Conservation (phyloP, 345 rosid species). For the Cardamine chenopodiifolia region DNA sequence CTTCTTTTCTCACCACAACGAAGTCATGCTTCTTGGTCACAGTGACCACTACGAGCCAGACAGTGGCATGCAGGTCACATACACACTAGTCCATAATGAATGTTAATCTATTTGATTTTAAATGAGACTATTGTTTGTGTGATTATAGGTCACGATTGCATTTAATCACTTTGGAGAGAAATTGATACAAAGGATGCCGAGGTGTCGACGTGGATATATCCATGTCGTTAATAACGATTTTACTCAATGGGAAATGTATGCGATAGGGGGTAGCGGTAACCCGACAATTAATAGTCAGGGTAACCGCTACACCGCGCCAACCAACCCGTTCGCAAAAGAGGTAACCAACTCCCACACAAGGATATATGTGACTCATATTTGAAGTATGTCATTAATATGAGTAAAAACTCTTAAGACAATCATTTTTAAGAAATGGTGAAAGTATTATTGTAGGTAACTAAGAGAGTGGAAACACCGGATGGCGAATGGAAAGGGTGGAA, state of each 20-base stretch:
- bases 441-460: conserved; percentile 62
- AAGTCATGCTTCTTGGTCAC: conserved; percentile 96
- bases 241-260: conserved; percentile 97
- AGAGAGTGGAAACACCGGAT: conserved; percentile 77
- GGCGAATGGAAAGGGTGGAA: conserved; percentile 86
- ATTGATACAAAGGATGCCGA: conserved; percentile 89
- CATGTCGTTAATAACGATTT: conserved; percentile 96
- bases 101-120: neutral
- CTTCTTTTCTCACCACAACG: conserved; percentile 91
- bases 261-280: conserved; percentile 94
- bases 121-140: neutral
- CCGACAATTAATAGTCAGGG: conserved; percentile 98
- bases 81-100: neutral
- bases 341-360: conserved; percentile 39
- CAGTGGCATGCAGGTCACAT: conserved; percentile 73
- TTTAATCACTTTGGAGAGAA: conserved; percentile 94
- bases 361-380: no score
- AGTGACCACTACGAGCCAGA: conserved; percentile 86
- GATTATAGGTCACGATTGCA: conserved; percentile 77
- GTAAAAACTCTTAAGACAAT: neutral
- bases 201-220: conserved; percentile 88
- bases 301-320: conserved; percentile 88
- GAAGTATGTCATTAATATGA: no score
- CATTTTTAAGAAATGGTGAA: neutral
- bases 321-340: conserved; percentile 81